phyloP scores from a whole-genome alignment of 495 filamentous ascomycete species.

The Penicillium longicatenatum region DNA sequence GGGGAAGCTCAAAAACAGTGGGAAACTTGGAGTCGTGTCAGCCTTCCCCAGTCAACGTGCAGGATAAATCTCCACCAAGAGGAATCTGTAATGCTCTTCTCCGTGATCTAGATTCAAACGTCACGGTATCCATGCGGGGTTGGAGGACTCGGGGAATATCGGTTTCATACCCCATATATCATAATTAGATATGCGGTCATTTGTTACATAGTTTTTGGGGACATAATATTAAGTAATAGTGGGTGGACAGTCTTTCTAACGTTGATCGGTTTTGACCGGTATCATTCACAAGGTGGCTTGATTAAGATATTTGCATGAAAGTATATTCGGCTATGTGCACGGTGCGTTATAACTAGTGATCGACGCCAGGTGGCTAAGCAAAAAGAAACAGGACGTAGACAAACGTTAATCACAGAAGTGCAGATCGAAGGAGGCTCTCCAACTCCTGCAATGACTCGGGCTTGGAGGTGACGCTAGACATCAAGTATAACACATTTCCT shows the following conservation, averaged over 20 bases:
- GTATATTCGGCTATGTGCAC: neutral
- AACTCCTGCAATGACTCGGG: slow-evolving; percentile 51
- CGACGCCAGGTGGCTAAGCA: neutral
- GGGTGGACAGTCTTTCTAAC: neutral
- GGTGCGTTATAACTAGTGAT: neutral
- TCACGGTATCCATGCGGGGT: neutral
- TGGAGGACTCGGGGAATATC: neutral
- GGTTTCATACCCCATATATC: neutral
- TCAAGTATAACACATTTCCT: slow-evolving; percentile 76
- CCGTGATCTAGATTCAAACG: neutral
- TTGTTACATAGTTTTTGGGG: neutral
- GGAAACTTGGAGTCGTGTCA: neutral
- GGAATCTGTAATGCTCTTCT: neutral
- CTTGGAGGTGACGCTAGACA: slow-evolving; percentile 66
- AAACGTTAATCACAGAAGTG: neutral
- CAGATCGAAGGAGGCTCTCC: slow-evolving; percentile 41
- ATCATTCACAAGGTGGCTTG: neutral
- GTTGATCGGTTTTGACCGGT: neutral
- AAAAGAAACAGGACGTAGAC: neutral
- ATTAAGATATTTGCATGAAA: neutral
- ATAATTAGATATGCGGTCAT: too few relatives aligned
- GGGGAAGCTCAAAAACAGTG: slow-evolving; percentile 47
- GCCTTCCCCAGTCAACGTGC: neutral
- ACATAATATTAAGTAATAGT: neutral
- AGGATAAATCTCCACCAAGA: neutral